Evolutionary conservation across 371 early-diverging fungal genomes (phyloP), one percentile per base, ranked within the genome.

Genomic region (Mortierella sp.): DNA sequence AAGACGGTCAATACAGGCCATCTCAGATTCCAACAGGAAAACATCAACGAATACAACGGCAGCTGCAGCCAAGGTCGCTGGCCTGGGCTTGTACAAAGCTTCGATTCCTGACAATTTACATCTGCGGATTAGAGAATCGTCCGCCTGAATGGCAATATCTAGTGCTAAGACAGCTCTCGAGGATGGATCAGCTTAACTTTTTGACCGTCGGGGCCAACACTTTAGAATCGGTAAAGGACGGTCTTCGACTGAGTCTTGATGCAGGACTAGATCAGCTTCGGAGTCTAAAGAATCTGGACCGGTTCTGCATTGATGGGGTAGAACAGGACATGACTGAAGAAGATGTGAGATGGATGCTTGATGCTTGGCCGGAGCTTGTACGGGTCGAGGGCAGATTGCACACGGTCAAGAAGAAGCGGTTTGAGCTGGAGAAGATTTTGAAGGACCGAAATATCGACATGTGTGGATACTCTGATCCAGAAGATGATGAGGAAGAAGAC

Each of bases 31-130:
- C 27, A 44, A 4, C 17, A 17, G 4, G 14, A 6, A 27, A 19
- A 42, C 17, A 27, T 8, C 14, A 44, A 46, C 43, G 11, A 12
- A 11, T 6, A 17, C 42, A 30, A 28, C 32, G 26, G 3, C 14
- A 50, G 19, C 50, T 32, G 26, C 50, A 37, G 32, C 41, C 28
- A 23, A 12, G 42, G 6, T 52, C 58, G 6, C 63, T 54, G 19
- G 56, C 49, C 50, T 64, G 64, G 64, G 43, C 49, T 21, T 64
- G 64, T 42, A 37, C 23, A 7, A 30, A 64, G 8, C 39, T 64
- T n/a, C 42, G 32, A 14, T 43, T 21, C 14, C 21, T 64, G 21
- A 42, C 49, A 4, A 15, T 64, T 1, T 64, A 31, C 19, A 32
- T 66, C 31, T 66, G 59, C 47, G 66, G 66, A 1, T 30, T 66